A percentile compares a stretch with the other conserved stretches of the same genome.
Evolutionary conservation across 2,329 filamentous ascomycete genomes (phyloP).

Genomic region (Cytospora chrysosperma): DNA sequence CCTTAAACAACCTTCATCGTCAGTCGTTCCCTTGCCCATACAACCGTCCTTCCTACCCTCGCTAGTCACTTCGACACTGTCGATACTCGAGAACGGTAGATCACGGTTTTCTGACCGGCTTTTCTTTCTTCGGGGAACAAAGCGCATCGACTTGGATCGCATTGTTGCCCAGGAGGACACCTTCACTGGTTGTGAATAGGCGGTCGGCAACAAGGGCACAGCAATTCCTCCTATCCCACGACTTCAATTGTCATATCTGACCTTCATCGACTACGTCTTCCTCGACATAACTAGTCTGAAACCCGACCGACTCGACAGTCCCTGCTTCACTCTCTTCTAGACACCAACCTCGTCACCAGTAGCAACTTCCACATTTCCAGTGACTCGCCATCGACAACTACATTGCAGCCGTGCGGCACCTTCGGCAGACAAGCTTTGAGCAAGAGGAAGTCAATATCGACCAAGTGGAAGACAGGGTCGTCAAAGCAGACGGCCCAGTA

Average conservation of each 20-base stretch:
- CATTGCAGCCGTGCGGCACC: neutral
- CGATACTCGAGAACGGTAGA: slow-evolving; percentile 15
- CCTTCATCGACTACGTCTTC: neutral
- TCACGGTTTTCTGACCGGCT: slow-evolving; percentile 19
- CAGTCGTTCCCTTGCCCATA: slow-evolving; percentile 17
- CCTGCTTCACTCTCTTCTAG: neutral
- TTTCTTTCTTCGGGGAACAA: slow-evolving; percentile 20
- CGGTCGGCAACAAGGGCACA: slow-evolving; percentile 22
- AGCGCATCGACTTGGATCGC: slow-evolving; percentile 18
- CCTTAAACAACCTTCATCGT: slow-evolving; percentile 8
- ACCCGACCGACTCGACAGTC: neutral
- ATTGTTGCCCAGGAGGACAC: slow-evolving; percentile 21
- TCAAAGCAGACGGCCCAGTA: slow-evolving; percentile 26
- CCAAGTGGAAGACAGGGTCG: slow-evolving; percentile 3
- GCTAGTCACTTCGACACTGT: slow-evolving; percentile 4
- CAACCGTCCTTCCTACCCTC: slow-evolving; percentile 10
- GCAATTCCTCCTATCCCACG: neutral
- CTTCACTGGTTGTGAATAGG: slow-evolving; percentile 24
- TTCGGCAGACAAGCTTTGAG: neutral
- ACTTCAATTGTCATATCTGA: neutral
- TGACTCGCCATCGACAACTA: neutral
- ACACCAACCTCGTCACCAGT: neutral
- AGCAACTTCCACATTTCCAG: neutral
- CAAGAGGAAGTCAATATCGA: neutral
- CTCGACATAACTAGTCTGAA: neutral